Evolutionary conservation across 495 filamentous ascomycete species (phyloP).

Genomic region (Penicillium tannophilum): DNA sequence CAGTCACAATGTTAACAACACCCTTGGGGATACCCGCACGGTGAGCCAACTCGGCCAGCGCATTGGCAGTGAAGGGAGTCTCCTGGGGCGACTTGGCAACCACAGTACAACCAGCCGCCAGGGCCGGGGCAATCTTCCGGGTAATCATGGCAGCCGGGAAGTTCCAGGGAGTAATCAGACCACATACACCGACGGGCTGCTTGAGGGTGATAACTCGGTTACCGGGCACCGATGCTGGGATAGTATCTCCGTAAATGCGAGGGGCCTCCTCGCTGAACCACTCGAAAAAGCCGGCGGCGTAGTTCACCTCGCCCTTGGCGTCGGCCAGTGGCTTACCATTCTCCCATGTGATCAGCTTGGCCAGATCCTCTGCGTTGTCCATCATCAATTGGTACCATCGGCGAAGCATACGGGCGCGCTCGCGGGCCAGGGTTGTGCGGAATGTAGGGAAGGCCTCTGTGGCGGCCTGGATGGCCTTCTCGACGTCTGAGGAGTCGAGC

Average conservation of each 20-base stretch:
- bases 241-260: slow-evolving; percentile 70
- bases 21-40: slow-evolving; percentile 84
- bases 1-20: slow-evolving; percentile 79
- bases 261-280: slow-evolving; percentile 81
- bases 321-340: slow-evolving; percentile 76
- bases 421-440: slow-evolving; percentile 72
- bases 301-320: slow-evolving; percentile 70
- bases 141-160: slow-evolving; percentile 95
- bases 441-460: slow-evolving; percentile 74
- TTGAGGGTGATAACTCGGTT: slow-evolving; percentile 80
- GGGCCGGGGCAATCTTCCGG: slow-evolving; percentile 80
- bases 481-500: slow-evolving; percentile 71
- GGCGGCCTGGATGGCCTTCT: slow-evolving; percentile 76
- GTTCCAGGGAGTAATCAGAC: slow-evolving; percentile 96
- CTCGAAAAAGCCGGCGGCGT: slow-evolving; percentile 74
- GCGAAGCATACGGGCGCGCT: slow-evolving; percentile 79
- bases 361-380: slow-evolving; percentile 85
- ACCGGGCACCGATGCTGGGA: slow-evolving; percentile 65
- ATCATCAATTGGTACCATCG: slow-evolving; percentile 91
- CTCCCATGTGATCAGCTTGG: slow-evolving; percentile 84
- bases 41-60: slow-evolving; percentile 78
- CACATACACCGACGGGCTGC: slow-evolving; percentile 91
- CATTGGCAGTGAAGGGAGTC: slow-evolving; percentile 82
- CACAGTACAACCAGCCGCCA: slow-evolving; percentile 83
- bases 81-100: slow-evolving; percentile 84